phyloP scores from a whole-genome alignment of 2,329 filamentous ascomycete species.

The Ceratocystis cacaofunesta region DNA sequence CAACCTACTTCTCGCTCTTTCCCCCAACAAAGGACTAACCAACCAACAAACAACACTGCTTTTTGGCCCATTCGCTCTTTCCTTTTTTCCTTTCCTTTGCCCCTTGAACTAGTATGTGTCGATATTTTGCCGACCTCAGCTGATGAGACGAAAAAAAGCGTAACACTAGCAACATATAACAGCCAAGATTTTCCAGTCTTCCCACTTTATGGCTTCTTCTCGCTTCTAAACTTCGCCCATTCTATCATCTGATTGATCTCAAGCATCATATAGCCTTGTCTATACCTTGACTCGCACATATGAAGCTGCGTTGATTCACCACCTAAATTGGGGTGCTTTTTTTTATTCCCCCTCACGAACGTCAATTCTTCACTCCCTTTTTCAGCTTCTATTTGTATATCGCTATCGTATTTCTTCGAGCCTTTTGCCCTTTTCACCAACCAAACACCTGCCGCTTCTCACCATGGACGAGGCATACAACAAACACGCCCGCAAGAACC shows the following conservation, averaged over 20 bases:
- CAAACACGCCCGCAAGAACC: conserved; percentile 45
- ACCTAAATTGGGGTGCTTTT: neutral
- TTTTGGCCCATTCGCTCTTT: neutral
- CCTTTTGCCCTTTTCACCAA: neutral
- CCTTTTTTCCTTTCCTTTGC: neutral
- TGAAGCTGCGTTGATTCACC: neutral
- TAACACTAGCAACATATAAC: neutral
- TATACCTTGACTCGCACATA: neutral
- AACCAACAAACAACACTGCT: neutral
- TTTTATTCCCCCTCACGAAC: neutral
- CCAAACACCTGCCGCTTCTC: neutral
- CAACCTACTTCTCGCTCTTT: neutral
- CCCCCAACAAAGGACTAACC: conserved; percentile 1
- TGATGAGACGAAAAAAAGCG: neutral
- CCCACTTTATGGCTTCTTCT: neutral
- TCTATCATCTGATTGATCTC: neutral
- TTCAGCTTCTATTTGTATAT: neutral
- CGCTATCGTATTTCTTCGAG: neutral
- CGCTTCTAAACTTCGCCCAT: neutral
- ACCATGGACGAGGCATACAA: conserved; percentile 47
- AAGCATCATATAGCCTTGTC: conserved; percentile 2
- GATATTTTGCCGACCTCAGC: conserved; percentile 1
- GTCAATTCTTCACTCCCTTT: neutral
- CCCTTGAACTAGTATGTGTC: neutral
- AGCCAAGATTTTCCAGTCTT: neutral